These are phyloP conservation scores for Fomes fomentarius DNA, from an alignment of 1,284 basidiomycete genomes.

Conservation along the genomic window DNA sequence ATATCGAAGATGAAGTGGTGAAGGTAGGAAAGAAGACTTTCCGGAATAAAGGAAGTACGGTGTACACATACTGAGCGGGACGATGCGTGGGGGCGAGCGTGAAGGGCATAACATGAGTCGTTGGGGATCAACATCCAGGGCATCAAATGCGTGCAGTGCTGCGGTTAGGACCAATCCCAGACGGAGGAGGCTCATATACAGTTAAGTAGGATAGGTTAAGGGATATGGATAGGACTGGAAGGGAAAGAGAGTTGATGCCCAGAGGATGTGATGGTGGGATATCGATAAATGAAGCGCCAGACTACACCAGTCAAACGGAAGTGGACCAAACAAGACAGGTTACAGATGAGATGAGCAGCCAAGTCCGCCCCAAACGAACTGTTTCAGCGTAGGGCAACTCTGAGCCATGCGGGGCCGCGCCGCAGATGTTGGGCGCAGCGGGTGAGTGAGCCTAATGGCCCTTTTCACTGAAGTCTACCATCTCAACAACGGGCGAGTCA, in stretches of 20 bases:
- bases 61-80: constrained; percentile 16
- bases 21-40: background rate
- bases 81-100: constrained; percentile 18
- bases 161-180: constrained; percentile 1
- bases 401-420: background rate
- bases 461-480: constrained; percentile 31
- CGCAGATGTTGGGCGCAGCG: constrained; percentile 2
- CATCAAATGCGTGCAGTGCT: constrained; percentile 17
- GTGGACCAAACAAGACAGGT: constrained; percentile 20
- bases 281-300: constrained; percentile 25
- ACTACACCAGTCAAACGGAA: constrained; percentile 19
- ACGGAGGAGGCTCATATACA: constrained; percentile 6
- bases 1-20: background rate
- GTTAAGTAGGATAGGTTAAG: constrained; percentile 11
- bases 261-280: constrained; percentile 13
- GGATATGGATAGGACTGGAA: constrained; percentile 5
- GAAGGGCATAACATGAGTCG: constrained; percentile 21
- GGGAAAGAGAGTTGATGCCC: background rate
- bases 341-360: constrained; percentile 19
- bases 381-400: background rate
- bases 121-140: constrained; percentile 20
- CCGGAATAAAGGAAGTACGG: constrained; percentile 18
- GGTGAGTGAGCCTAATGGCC: constrained; percentile 18
- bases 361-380: constrained; percentile 7
- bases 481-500: constrained; percentile 22